Percentiles rank a stretch among this genome's conserved stretches.
Evolutionary conservation across 2,329 filamentous ascomycete species (phyloP).

Genomic region (Emergomyces africanus): DNA sequence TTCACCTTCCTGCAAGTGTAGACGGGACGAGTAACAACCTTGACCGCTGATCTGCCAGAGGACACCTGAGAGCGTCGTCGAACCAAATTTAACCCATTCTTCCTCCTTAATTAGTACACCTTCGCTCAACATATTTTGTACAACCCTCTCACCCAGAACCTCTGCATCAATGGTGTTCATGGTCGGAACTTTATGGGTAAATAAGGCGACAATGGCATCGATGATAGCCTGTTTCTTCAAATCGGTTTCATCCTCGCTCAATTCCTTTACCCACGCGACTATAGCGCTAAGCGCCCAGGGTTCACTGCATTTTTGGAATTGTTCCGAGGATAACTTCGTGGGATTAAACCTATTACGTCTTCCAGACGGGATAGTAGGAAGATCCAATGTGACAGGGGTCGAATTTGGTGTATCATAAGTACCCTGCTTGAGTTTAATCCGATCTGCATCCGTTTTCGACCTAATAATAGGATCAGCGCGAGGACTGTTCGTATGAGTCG

Average conservation of each 20-base stretch:
- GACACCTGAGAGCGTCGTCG: constrained; percentile 71
- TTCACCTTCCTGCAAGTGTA: constrained; percentile 53
- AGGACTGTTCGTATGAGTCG: constrained; percentile 69
- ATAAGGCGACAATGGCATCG: constrained; percentile 76
- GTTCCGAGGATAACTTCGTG: constrained; percentile 63
- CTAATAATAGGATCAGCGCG: constrained; percentile 69
- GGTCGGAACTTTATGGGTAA: constrained; percentile 88
- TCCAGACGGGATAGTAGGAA: constrained; percentile 69
- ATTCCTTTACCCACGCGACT: constrained; percentile 69
- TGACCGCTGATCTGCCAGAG: constrained; percentile 84
- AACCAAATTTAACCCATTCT: constrained; percentile 93
- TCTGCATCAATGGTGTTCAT: constrained; percentile 99
- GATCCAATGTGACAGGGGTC: constrained; percentile 54
- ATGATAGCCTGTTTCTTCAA: constrained; percentile 72
- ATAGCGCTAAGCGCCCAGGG: constrained; percentile 92
- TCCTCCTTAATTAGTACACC: constrained; percentile 75
- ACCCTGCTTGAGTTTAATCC: constrained; percentile 39
- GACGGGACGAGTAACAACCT: constrained; percentile 77
- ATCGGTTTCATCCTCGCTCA: constrained; percentile 85
- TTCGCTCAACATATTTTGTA: constrained; percentile 65
- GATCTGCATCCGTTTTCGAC: constrained; percentile 86
- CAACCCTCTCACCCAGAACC: constrained; percentile 62
- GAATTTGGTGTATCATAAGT: constrained; percentile 13
- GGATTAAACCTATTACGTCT: constrained; percentile 76
- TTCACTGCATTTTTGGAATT: constrained; percentile 74